Evolutionary conservation across 1,284 basidiomycete species (phyloP).

Genomic region (Marasmius fiardii): DNA sequence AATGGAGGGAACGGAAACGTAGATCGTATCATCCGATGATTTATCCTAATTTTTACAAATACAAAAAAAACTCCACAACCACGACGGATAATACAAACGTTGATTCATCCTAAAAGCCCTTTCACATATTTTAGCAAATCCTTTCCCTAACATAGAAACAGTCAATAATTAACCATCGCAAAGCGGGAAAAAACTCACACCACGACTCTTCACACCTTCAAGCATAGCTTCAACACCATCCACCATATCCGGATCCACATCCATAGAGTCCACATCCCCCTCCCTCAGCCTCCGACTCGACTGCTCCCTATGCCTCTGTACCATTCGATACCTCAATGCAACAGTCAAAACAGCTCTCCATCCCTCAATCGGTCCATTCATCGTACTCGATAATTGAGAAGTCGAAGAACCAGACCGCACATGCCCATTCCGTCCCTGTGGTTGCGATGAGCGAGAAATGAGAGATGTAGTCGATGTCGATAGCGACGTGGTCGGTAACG

Average conservation of each 20-base stretch:
- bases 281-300: conserved; percentile 29
- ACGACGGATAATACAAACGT: not conserved
- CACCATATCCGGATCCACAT: conserved; percentile 32
- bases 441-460: not conserved
- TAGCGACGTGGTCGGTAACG: conserved; percentile 19
- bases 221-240: conserved; percentile 72
- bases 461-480: conserved; percentile 15
- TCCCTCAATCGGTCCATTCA: conserved; percentile 51
- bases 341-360: conserved; percentile 73
- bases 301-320: conserved; percentile 54
- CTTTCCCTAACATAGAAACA: not conserved
- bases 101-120: not conserved
- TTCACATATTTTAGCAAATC: conserved; percentile 1
- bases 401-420: conserved; percentile 27
- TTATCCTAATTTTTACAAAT: too few relatives aligned
- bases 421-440: conserved; percentile 14
- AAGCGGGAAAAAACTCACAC: conserved; percentile 54
- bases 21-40: too few relatives aligned
- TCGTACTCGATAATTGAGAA: conserved; percentile 22
- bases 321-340: conserved; percentile 59
- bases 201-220: conserved; percentile 64
- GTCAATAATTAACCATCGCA: too few relatives aligned
- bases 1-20: too few relatives aligned
- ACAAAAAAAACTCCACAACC: not conserved
- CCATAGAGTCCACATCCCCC: conserved; percentile 26